Conservation (phyloP, 2,329 filamentous ascomycete genomes). For the Hymenoscyphus linearis region DNA sequence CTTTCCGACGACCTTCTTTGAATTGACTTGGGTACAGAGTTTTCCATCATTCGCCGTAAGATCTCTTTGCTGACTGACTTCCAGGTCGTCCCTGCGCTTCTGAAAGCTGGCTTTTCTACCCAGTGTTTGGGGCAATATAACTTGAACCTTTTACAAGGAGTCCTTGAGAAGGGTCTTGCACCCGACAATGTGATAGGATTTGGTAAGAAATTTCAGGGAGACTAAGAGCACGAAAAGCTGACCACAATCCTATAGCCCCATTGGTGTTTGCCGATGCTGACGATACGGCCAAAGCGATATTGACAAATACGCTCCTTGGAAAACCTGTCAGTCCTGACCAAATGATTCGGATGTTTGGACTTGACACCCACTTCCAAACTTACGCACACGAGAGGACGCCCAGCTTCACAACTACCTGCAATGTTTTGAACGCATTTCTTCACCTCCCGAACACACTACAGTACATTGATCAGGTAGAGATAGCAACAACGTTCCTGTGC, state of each 20-base stretch:
- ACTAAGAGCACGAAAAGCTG: neutral
- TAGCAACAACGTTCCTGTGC: neutral
- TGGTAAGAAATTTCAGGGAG: neutral
- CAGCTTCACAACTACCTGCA: neutral
- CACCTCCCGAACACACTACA: neutral
- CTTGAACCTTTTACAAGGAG: neutral
- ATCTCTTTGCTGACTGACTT: neutral
- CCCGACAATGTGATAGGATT: neutral
- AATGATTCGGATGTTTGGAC: neutral
- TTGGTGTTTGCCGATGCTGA: neutral
- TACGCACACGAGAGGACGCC: neutral
- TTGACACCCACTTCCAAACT: neutral
- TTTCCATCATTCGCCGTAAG: neutral
- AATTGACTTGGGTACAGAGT: neutral
- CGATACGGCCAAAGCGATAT: neutral
- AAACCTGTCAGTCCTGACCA: neutral
- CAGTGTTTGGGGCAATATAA: neutral
- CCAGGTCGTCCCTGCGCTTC: neutral
- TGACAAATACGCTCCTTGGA: neutral
- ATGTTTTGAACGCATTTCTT: neutral
- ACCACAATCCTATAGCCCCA: neutral
- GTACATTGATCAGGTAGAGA: neutral
- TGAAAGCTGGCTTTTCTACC: neutral
- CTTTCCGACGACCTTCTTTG: constrained; percentile 1
- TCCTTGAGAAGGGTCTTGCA: neutral